Conservation (phyloP, 1,284 basidiomycete genomes). For the Stygiomarasmius scandens region DNA sequence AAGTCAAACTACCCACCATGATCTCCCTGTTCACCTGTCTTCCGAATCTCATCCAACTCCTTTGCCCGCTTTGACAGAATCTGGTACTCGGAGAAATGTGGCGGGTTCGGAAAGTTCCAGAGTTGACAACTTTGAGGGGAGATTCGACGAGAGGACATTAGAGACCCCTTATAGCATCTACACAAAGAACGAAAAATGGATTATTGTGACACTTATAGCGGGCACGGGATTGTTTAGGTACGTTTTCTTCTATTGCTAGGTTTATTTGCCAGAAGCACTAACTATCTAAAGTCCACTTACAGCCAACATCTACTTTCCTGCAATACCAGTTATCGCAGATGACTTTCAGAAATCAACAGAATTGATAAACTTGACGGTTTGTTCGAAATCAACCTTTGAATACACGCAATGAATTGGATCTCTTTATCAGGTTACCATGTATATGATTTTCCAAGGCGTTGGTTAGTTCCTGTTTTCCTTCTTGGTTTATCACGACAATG, state of each 20-base stretch:
- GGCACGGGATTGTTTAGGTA: slow-evolving; percentile 8
- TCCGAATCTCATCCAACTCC: no score
- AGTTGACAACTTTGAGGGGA: no score
- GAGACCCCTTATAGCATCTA: slow-evolving; percentile 8
- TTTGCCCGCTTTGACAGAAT: no score
- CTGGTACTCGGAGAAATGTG: no score
- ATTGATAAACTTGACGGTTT: slow-evolving; percentile 71
- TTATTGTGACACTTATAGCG: slow-evolving; percentile 7
- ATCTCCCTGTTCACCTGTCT: no score
- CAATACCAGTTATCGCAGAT: slow-evolving; percentile 61
- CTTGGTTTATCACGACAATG: slow-evolving; percentile 1
- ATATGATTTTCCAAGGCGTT: slow-evolving; percentile 77
- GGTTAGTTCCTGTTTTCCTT: slow-evolving; percentile 37
- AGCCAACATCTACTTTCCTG: slow-evolving; percentile 12
- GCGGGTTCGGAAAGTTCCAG: no score
- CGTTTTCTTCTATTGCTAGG: not conserved
- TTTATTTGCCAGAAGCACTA: not conserved
- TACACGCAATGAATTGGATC: not conserved
- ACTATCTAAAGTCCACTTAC: slow-evolving; percentile 7
- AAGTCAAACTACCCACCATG: no score
- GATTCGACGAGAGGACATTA: no score
- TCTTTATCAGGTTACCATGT: slow-evolving; percentile 57
- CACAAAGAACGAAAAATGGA: slow-evolving; percentile 11
- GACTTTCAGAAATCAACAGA: slow-evolving; percentile 68
- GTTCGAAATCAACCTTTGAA: not conserved